Evolutionary conservation across 495 filamentous ascomycete genomes (phyloP).

Genomic region (Lophiostoma macrostomum): DNA sequence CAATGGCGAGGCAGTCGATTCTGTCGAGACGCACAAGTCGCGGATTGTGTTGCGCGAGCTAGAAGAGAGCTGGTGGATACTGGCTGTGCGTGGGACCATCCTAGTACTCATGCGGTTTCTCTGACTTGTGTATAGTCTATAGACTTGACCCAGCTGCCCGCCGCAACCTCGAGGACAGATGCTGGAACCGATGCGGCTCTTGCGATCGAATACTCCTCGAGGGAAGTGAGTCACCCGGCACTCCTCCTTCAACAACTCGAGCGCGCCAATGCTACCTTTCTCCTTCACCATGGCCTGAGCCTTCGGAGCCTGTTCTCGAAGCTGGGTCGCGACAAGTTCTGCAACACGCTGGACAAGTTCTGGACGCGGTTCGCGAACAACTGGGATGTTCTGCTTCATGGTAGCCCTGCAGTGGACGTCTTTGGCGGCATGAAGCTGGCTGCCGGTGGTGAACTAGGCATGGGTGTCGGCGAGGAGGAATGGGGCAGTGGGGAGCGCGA

Average conservation of each 20-base stretch:
- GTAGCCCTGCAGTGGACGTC: slow-evolving; percentile 76
- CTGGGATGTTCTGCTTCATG: slow-evolving; percentile 88
- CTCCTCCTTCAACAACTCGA: slow-evolving; percentile 76
- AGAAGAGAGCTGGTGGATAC: slow-evolving; percentile 89
- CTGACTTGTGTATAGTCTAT: slow-evolving; percentile 53
- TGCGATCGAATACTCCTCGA: slow-evolving; percentile 71
- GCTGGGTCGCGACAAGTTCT: slow-evolving; percentile 59
- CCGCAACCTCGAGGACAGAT: slow-evolving; percentile 32
- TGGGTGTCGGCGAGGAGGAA: slow-evolving; percentile 92
- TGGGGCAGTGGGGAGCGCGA: slow-evolving; percentile 88
- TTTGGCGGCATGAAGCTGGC: slow-evolving; percentile 86
- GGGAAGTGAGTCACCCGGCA: slow-evolving; percentile 80
- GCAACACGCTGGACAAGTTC: slow-evolving; percentile 65
- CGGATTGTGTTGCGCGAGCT: slow-evolving; percentile 81
- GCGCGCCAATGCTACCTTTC: slow-evolving; percentile 78
- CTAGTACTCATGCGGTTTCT: too few species aligned
- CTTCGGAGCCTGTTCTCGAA: slow-evolving; percentile 64
- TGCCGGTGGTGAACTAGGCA: slow-evolving; percentile 83
- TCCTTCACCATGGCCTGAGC: slow-evolving; percentile 76
- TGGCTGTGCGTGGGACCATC: slow-evolving; percentile 72
- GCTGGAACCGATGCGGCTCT: slow-evolving; percentile 27
- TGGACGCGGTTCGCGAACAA: slow-evolving; percentile 77
- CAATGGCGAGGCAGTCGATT: slow-evolving; percentile 68
- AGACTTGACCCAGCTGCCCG: slow-evolving; percentile 64
- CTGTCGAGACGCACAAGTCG: slow-evolving; percentile 85